Percentiles rank a stretch among this genome's conserved stretches.
These are phyloP conservation scores for Jatropha podagrica DNA, from an alignment of 441 rosid species.

Conservation along the genomic window DNA sequence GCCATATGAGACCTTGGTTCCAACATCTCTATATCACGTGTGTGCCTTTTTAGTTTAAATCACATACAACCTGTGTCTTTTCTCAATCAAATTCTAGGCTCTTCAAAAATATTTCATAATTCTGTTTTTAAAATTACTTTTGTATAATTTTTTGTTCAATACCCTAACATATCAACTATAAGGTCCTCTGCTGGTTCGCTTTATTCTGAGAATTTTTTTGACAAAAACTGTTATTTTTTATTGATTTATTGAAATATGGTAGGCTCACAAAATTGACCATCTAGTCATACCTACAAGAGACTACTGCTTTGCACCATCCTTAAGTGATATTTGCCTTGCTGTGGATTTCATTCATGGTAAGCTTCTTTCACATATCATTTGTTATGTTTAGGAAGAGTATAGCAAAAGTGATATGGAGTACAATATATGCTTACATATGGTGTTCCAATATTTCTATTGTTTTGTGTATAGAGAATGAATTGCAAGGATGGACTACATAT, in stretches of 20 bases:
- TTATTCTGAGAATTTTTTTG: not conserved
- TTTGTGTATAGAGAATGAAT: slow-evolving; percentile 55
- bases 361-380: slow-evolving; percentile 1
- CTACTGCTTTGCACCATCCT: slow-evolving; percentile 94
- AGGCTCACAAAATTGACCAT: slow-evolving; percentile 82
- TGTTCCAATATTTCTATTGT: slow-evolving; percentile 1
- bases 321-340: slow-evolving; percentile 73
- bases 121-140: not conserved
- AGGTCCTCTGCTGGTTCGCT: not conserved
- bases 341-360: slow-evolving; percentile 83
- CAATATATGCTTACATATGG: not conserved
- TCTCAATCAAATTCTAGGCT: not conserved
- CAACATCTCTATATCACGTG: slow-evolving; percentile 81
- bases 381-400: not conserved
- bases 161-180: not conserved
- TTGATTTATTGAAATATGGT: slow-evolving; percentile 13
- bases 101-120: not conserved
- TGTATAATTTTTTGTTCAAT: not conserved
- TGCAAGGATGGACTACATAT: slow-evolving; percentile 56
- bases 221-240: not conserved
- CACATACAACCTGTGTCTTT: not conserved
- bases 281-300: slow-evolving; percentile 96
- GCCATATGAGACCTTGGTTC: slow-evolving; percentile 94
- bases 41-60: slow-evolving; percentile 15
- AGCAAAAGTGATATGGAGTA: not conserved